Conservation (phyloP, 345 rosid genomes). For the Heritiera fomes region DNA sequence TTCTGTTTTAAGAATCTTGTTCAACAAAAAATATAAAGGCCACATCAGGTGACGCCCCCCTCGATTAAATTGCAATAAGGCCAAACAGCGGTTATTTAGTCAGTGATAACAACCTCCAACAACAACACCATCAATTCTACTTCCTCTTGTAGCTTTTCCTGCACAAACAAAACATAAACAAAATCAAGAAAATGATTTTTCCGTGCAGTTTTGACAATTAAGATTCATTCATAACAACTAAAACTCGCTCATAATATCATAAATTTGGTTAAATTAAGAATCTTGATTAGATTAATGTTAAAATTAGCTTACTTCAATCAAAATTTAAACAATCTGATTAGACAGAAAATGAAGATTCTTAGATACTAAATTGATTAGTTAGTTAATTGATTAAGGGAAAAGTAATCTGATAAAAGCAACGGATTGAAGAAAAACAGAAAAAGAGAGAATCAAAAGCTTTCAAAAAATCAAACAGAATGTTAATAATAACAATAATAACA, state of each 20-base stretch:
- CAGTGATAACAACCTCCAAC: slow-evolving; percentile 4
- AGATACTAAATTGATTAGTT: not conserved
- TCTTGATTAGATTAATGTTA: not conserved
- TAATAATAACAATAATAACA: not conserved
- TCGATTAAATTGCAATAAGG: not conserved
- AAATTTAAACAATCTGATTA: not conserved
- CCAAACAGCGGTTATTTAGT: not conserved
- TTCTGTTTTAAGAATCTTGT: slow-evolving; percentile 57
- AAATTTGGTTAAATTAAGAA: not conserved
- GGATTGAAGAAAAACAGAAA: not conserved
- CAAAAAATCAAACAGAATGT: not conserved
- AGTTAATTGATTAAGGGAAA: not conserved
- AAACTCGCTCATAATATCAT: not conserved
- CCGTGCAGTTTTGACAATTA: not conserved
- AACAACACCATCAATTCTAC: slow-evolving; percentile 7
- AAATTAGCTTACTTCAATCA: not conserved
- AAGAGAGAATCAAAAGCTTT: not conserved
- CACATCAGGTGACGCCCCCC: slow-evolving; percentile 43
- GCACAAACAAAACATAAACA: not conserved
- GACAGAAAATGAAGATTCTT: not conserved
- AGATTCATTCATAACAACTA: not conserved
- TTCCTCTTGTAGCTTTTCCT: slow-evolving; percentile 2
- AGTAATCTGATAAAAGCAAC: not conserved
- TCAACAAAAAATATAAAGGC: slow-evolving; percentile 60
- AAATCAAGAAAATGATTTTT: not conserved